Base-by-base conservation (phyloP, 805 yeast species). In the Komagataella mondaviorum region DNA sequence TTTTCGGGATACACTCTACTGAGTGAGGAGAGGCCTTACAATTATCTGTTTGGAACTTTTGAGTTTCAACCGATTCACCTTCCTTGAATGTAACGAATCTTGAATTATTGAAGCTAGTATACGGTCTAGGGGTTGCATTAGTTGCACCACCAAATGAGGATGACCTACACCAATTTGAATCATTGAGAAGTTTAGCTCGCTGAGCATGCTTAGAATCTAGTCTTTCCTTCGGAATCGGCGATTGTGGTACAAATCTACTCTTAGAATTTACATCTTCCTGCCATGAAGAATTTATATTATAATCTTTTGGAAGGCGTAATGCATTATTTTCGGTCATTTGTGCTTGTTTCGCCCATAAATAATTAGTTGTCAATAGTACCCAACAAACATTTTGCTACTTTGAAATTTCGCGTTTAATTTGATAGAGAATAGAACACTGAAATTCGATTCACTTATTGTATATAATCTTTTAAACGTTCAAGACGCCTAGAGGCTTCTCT, bases 401-500 rank as follows among this genome's bases (percentile, higher is more conserved):
- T 30, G n/a, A 30, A 7, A 30, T 30, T 30, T 30, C 39, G 39
- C 39, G 39, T 30, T 30, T 30, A 10, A 10, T 3, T 30, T 10
- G 39, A 14, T 30, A 30, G 7, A 30, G n/a, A 30, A 30, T 30
- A 30, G 14, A 14, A 30, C 8, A 30, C 10, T 5, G 3, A n/a
- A 44, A 44, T 10, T 44, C 18, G 10, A n/a, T 44, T 17, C 46
- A 20, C 23, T 18, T 18, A 45, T 22, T 23, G 47, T 45, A 83
- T 70, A 61, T 81, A 88, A 49, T 84, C 67, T 69, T 83, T 84
- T 60, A 91, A 75, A 45, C 78, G 78, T 59, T 77, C 71, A 57
- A 93, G 76, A 66, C 89, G 80, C 54, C 71, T 77, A 20, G 83
- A 96, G 0, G 98, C 97, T 57, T 84, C 88, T 57, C 79, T 82